Base-by-base conservation (phyloP, 257 asterid species). In the Solanum chilense region DNA sequence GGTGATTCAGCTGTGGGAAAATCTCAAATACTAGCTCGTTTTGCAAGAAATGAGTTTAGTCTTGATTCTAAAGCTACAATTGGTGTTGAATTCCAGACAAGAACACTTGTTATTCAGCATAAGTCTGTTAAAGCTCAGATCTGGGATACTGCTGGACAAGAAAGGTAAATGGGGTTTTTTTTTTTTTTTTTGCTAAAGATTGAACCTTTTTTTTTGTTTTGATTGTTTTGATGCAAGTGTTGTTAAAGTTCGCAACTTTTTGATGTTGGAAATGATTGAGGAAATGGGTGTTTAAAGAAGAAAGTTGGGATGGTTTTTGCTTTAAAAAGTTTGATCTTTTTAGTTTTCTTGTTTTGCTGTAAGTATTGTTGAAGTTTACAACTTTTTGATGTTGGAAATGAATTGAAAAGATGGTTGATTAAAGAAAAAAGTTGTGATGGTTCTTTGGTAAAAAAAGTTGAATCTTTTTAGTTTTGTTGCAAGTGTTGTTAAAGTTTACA, bases 121-220 rank as follows among this genome's bases (percentile, higher is more conserved):
- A 95, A 95, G 91, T 94, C 98, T 73, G 93, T 94, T 42, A 95
- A 95, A 86, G 97, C 98, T 90, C 98, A 95, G 97, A 94, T 95
- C 95, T 95, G 98, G 98, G 98, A 95, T 71, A 95, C 98, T 33
- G 98, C 98, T 86, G 98, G 98, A 27, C 98, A 95, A 88, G 98
- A 95, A 81, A 87, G 98, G 98, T 95, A 88, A 56, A 62, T 16
- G 20, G 31, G 49, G 12, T 42, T 70, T 21, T 37, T 3, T 10
- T 21, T 37, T 3, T 10, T 37, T 33, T 73, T 70, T 73, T 66
- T 12, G 74, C 74, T 25, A 7, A 66, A 66, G 16, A 3, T 25
- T 66, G 37, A 13, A 66, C 13, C 35, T 12, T 27, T 66, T 27
- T 66, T 25, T 27, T 66, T 25, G 11, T 12, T 27, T 12, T 25